Evolutionary conservation across 495 filamentous ascomycete species (phyloP).

Genomic region (Aspergillus conjunctus): DNA sequence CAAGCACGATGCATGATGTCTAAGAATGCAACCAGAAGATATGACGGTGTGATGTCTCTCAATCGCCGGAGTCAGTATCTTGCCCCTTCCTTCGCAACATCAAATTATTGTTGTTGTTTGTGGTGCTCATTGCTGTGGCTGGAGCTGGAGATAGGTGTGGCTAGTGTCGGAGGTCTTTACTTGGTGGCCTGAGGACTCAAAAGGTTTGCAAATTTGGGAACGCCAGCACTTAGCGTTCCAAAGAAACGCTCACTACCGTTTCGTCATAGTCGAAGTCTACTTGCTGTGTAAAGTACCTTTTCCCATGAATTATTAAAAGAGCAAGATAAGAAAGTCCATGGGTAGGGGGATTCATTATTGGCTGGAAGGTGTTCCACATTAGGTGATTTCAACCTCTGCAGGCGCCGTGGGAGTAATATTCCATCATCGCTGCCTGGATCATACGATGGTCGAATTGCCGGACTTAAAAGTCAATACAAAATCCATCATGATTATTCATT

Average conservation of each 20-base stretch:
- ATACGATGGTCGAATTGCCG: no score
- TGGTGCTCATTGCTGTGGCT: conserved; percentile 13
- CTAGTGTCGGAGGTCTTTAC: conserved; percentile 8
- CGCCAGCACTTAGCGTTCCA: not conserved
- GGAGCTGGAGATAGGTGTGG: conserved; percentile 15
- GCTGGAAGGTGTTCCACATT: no score
- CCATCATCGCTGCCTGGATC: no score
- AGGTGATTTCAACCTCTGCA: no score
- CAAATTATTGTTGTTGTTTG: conserved; percentile 2
- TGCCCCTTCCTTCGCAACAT: not conserved
- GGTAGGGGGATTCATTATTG: no score
- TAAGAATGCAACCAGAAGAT: not conserved
- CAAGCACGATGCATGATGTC: not conserved
- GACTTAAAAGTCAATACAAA: no score
- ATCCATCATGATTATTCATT: not conserved
- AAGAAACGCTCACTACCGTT: no score
- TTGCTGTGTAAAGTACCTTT: no score
- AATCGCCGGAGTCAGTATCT: not conserved
- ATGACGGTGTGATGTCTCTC: not conserved
- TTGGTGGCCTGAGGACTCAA: not conserved
- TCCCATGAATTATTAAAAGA: no score
- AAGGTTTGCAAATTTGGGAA: not conserved
- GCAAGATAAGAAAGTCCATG: no score
- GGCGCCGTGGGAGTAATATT: no score
- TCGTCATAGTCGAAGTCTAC: no score